These are phyloP conservation scores for Ustilago sp. DNA, from an alignment of 1,284 basidiomycete genomes.

Conservation along the genomic window DNA sequence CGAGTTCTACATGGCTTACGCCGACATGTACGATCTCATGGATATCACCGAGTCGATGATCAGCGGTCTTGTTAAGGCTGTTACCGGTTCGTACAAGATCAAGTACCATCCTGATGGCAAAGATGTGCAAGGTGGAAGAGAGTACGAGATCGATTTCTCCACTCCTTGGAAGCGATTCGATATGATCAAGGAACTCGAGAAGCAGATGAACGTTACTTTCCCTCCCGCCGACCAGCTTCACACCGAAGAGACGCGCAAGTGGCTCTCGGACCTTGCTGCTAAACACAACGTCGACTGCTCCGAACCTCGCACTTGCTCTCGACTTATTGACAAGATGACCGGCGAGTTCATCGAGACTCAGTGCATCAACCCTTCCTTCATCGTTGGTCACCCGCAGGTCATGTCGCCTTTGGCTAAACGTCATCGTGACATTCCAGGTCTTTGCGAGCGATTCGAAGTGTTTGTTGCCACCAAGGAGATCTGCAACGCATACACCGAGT, in stretches of 20 bases:
- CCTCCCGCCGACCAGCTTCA: slow-evolving; percentile 91
- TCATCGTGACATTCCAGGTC: slow-evolving; percentile 73
- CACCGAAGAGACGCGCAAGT: slow-evolving; percentile 87
- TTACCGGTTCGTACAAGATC: slow-evolving; percentile 87
- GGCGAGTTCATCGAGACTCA: slow-evolving; percentile 97
- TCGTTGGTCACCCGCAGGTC: slow-evolving; percentile 95
- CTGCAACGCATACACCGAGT: slow-evolving; percentile 80
- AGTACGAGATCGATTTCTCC: slow-evolving; percentile 87
- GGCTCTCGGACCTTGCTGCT: slow-evolving; percentile 82
- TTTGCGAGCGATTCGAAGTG: slow-evolving; percentile 98
- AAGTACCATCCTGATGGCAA: slow-evolving; percentile 94
- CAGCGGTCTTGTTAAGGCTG: slow-evolving; percentile 88
- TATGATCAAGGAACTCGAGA: slow-evolving; percentile 94
- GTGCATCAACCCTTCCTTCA: slow-evolving; percentile 96
- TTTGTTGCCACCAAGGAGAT: slow-evolving; percentile 99
- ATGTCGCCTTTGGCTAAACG: slow-evolving; percentile 91
- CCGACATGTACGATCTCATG: slow-evolving; percentile 99
- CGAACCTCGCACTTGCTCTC: slow-evolving; percentile 94
- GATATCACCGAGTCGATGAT: slow-evolving; percentile 93
- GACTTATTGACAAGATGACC: slow-evolving; percentile 95
- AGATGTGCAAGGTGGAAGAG: slow-evolving; percentile 75
- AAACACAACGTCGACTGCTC: slow-evolving; percentile 95
- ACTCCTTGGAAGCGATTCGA: slow-evolving; percentile 99
- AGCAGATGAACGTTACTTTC: slow-evolving; percentile 92
- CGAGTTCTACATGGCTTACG: slow-evolving; percentile 99